These are phyloP conservation scores for Lactarius quietus DNA, from an alignment of 768 basidiomycete species.

Conservation along the genomic window DNA sequence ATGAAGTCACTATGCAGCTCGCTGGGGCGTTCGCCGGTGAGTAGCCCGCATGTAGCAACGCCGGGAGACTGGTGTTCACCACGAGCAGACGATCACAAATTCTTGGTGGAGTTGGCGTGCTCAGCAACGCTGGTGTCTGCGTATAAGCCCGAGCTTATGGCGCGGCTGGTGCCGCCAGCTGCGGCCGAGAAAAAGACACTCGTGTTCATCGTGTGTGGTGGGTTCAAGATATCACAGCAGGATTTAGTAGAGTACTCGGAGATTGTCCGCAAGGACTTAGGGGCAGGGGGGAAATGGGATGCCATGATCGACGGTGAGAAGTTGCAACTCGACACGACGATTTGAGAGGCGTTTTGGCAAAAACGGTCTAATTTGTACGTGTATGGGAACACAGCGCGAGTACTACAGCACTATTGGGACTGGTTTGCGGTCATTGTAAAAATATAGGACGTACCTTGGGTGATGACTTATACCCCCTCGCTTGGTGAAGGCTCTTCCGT, in stretches of 20 bases:
- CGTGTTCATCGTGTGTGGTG: slow-evolving; percentile 71
- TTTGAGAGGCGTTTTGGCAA: not conserved
- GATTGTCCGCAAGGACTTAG: slow-evolving; percentile 36
- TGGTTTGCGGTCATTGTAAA: too few species aligned
- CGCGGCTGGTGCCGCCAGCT: slow-evolving; percentile 43
- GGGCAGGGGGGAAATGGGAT: not conserved
- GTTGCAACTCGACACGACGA: slow-evolving; percentile 1
- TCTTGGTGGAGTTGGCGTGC: slow-evolving; percentile 72
- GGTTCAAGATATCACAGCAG: slow-evolving; percentile 59
- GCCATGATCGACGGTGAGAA: slow-evolving; percentile 4
- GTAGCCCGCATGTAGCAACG: slow-evolving; percentile 26
- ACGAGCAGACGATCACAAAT: slow-evolving; percentile 64
- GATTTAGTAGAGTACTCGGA: slow-evolving; percentile 49
- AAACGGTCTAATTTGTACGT: not conserved
- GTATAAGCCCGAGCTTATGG: slow-evolving; percentile 55
- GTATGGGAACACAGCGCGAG: not conserved
- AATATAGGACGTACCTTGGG: slow-evolving; percentile 5
- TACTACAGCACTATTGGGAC: not conserved
- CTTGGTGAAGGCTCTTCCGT: slow-evolving; percentile 29
- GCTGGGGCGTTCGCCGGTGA: slow-evolving; percentile 56
- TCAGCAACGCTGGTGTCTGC: slow-evolving; percentile 65
- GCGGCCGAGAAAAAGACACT: slow-evolving; percentile 34
- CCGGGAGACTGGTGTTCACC: not conserved
- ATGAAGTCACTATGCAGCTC: slow-evolving; percentile 65
- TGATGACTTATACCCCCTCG: slow-evolving; percentile 28